Base-by-base conservation (phyloP, 805 yeast genomes). In the Brettanomyces anomalus region DNA sequence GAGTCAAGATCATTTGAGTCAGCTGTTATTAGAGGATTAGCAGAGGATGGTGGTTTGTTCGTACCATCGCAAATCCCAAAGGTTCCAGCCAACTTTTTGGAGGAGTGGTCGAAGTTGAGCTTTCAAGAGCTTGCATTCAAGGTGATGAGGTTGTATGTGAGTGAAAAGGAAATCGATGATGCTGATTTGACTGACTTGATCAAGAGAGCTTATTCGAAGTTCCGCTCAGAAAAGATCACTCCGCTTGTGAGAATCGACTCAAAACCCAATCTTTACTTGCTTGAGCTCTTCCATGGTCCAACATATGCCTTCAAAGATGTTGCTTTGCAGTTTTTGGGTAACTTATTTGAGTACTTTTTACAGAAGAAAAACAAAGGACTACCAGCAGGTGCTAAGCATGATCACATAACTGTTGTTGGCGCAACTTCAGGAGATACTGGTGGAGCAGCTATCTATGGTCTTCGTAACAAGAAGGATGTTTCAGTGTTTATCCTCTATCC, bases 381-480 rank as follows among this genome's bases (percentile, higher is more conserved):
- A 17, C 74, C 72, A 46, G 72, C 74, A 51, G 34, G 34, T n/a
- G 6, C 15, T 16, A 32, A 32, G 34, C 75, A 90, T 61, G 93
- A 87, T 53, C 76, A 77, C 46, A 72, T 93, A 57, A 93, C 99
- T 33, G 97, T 93, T 51, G 96, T 93, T 45, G 99, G 99, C 58
- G 99, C 99, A 36, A 93, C 99, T 21, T 84, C 95, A 38, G 99
- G 99, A 59, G 99, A 93, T 58, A 93, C 99, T 38, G 99, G 99
- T 46, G 85, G 96, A 42, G 99, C 99, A 43, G 98, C 99, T 49
- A 93, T 93, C 53, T 93, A 93, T 66, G 99, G 99, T 43, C 75
- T 93, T 52, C 77, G 98, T 68, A 94, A 94, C 63, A 93, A 93
- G 68, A 85, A 88, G 66, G 97, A 93, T 62, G 96, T 93, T n/a